Conservation (phyloP, 2,329 filamentous ascomycete genomes). For the Ophiostoma sp. region DNA sequence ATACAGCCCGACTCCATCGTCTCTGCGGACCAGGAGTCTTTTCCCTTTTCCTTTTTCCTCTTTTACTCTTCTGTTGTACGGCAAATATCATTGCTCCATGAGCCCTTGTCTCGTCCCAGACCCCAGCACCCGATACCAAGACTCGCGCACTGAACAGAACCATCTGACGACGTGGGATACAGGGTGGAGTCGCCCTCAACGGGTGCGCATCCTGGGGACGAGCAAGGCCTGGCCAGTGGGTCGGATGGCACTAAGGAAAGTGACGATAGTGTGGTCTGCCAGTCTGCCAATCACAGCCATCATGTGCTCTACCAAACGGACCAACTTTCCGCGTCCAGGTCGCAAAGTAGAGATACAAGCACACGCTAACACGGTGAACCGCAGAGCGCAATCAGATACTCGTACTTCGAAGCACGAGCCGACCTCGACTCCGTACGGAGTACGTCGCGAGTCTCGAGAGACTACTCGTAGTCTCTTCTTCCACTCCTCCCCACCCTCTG, state of each 20-base stretch:
- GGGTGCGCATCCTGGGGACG: constrained; percentile 12
- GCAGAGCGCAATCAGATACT: constrained; percentile 13
- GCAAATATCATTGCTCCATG: not conserved
- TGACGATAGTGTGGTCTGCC: no score
- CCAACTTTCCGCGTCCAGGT: constrained; percentile 1
- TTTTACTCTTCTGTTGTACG: not conserved
- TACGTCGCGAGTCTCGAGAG: not conserved
- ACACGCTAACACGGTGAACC: constrained; percentile 8
- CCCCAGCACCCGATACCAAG: not conserved
- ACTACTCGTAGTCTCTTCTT: not conserved
- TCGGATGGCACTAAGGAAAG: constrained; percentile 8
- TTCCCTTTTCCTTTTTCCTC: not conserved
- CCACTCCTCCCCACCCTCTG: constrained; percentile 1
- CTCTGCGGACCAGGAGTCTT: not conserved
- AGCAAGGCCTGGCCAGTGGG: constrained; percentile 7
- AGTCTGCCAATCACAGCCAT: not conserved
- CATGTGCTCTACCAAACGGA: not conserved
- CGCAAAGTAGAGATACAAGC: not conserved
- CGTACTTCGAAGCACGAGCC: not conserved
- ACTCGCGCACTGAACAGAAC: not conserved
- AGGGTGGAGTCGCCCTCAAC: constrained; percentile 6
- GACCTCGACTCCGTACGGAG: not conserved
- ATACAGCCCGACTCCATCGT: not conserved
- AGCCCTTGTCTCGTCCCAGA: not conserved
- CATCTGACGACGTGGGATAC: constrained; percentile 13